Evolutionary conservation across 352 stramenopile genomes (phyloP), one percentile per base, ranked within the genome.

Genomic region (Globisporangium solare): DNA sequence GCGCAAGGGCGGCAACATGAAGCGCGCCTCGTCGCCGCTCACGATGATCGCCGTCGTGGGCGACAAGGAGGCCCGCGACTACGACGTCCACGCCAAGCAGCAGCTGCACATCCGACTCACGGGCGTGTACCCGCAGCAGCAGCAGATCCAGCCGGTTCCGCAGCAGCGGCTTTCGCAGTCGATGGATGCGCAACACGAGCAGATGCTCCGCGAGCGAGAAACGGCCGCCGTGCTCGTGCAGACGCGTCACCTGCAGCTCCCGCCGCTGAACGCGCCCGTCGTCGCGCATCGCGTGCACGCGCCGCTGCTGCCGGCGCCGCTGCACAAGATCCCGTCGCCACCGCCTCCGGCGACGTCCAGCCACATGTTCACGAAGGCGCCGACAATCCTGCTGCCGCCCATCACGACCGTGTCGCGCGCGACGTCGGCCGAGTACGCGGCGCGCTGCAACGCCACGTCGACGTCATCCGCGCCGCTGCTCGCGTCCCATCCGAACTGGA

Each of bases 1-100:
- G 60, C 77, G 80, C 52, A 89, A 89, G 60, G 71, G 70, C 24
- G 70, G 73, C 7, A 70, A 79, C 39, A 37, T 63, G 39, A 63
- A 63, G 35, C 15, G 45, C 35, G 17, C 32, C 32, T 24, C 17
- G 15, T 18, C 31, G 6, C n/a, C 49, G 27, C 27, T 35, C 27
- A 35, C 27, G 18, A 43, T 14, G 8, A 39, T 18, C 24, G 17
- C 39, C 13, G 52, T 32, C 13, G 52, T 32, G 13, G 41, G 22
- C 13, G 53, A 58, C 8, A 46, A 39, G 31, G 35, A 54, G 3
- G 21, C n/a, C 10, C n/a, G 41, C 15, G 54, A 54, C 20, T 48
- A 54, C 54, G 54, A 60, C 32, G 47, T 48, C 54, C 54, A 51
- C 18, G 45, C 27, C 31, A 37, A 47, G 14, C 39, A 31, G n/a